These are phyloP conservation scores for Tetragonia tetragonoides DNA, from an alignment of 148 eudicot genomes.

Conservation along the genomic window DNA sequence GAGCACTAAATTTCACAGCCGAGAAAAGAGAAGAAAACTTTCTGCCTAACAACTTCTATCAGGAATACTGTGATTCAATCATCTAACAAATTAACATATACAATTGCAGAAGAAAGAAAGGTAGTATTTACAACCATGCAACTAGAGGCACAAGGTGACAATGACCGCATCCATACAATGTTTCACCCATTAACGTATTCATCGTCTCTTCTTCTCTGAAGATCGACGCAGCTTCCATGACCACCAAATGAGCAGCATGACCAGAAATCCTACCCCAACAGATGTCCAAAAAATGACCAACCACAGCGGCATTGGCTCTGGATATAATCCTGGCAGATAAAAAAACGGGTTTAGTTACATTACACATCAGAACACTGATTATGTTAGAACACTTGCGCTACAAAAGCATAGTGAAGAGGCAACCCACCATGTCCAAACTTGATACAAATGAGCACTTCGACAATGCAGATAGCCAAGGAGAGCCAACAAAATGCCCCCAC, in stretches of 20 bases:
- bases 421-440: conserved; percentile 90
- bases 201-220: conserved; percentile 58
- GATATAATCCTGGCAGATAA: conserved; percentile 63
- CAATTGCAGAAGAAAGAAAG: conserved; percentile 22
- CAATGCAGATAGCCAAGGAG: conserved; percentile 86
- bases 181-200: conserved; percentile 20
- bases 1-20: conserved; percentile 18
- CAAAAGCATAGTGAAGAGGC: neutral
- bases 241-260: conserved; percentile 60
- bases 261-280: conserved; percentile 39
- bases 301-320: conserved; percentile 78
- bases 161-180: conserved; percentile 20
- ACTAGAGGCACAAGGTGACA: conserved; percentile 4
- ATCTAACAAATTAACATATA: conserved; percentile 37
- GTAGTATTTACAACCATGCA: conserved; percentile 49
- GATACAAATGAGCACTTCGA: conserved; percentile 88
- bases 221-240: conserved; percentile 60
- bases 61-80: conserved; percentile 26
- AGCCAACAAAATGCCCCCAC: conserved; percentile 98
- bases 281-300: conserved; percentile 71
- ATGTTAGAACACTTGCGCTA: neutral
- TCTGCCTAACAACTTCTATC: conserved; percentile 16
- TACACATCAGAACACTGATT: neutral
- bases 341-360: neutral
- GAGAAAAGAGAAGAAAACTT: conserved; percentile 5